phyloP scores from a whole-genome alignment of 257 asterid genomes.

The Solanum paucissectum region DNA sequence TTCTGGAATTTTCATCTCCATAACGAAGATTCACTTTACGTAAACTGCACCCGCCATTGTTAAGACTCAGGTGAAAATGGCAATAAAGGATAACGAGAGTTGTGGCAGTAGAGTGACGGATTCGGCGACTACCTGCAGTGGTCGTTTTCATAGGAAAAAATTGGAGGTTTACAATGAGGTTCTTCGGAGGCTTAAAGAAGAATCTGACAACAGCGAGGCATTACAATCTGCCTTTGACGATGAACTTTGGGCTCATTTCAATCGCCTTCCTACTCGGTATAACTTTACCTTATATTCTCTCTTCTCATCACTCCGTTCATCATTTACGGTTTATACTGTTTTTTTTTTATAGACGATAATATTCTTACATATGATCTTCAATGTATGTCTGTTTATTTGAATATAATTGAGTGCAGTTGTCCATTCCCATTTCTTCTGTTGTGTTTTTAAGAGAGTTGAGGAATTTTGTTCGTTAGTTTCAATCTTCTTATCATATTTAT shows the following conservation, averaged over 20 bases:
- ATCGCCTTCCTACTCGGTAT: slow-evolving; percentile 85
- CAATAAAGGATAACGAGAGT: slow-evolving; percentile 72
- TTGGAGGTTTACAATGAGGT: slow-evolving; percentile 88
- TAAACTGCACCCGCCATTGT: not conserved
- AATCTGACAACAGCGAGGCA: slow-evolving; percentile 51
- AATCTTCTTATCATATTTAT: not conserved
- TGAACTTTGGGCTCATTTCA: slow-evolving; percentile 87
- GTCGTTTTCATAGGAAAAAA: slow-evolving; percentile 45
- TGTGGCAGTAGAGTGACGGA: slow-evolving; percentile 72
- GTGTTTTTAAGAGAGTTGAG: not conserved
- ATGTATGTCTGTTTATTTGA: not conserved
- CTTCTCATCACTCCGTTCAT: not conserved
- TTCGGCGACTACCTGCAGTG: slow-evolving; percentile 22
- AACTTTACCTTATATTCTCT: not conserved
- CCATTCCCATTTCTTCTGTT: not conserved
- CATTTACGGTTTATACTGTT: not conserved
- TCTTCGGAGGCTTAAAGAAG: slow-evolving; percentile 75
- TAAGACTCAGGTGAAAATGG: slow-evolving; percentile 31
- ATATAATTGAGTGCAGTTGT: not conserved
- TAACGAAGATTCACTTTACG: not conserved
- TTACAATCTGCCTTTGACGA: slow-evolving; percentile 63
- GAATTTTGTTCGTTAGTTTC: not conserved
- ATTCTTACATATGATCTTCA: not conserved
- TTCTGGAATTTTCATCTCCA: not conserved
- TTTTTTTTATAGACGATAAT: not conserved